These are phyloP conservation scores for Verruconis gallopava DNA, from an alignment of 2,329 filamentous ascomycete species.

Conservation along the genomic window DNA sequence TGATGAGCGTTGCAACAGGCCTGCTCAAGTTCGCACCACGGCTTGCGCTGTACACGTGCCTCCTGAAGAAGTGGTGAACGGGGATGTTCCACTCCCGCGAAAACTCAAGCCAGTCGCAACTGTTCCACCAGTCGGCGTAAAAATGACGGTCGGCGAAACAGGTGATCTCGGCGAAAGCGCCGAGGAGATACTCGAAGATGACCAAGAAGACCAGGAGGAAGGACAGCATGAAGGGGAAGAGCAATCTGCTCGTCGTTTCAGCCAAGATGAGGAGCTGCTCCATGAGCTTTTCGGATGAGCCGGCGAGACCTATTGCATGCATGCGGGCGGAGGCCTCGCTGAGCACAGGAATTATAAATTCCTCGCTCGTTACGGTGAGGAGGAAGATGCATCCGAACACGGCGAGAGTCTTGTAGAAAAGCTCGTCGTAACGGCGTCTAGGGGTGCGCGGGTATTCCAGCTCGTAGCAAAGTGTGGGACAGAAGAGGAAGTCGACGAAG, in stretches of 20 bases:
- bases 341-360: constrained; percentile 88
- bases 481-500: constrained; percentile 77
- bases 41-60: constrained; percentile 84
- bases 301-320: constrained; percentile 22
- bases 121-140: constrained; percentile 65
- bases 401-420: constrained; percentile 74
- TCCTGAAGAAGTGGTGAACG: constrained; percentile 85
- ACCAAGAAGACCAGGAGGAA: constrained; percentile 93
- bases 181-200: constrained; percentile 94
- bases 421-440: constrained; percentile 63
- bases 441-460: constrained; percentile 80
- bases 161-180: constrained; percentile 88
- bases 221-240: constrained; percentile 95
- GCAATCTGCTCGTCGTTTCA: constrained; percentile 78
- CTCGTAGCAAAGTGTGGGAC: constrained; percentile 94
- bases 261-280: constrained; percentile 60
- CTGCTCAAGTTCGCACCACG: constrained; percentile 60
- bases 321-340: constrained; percentile 52
- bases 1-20: constrained; percentile 69
- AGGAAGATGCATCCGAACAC: constrained; percentile 96
- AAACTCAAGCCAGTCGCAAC: constrained; percentile 87
- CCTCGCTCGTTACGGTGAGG: constrained; percentile 78
- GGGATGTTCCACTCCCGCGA: constrained; percentile 96
- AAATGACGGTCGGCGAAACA: constrained; percentile 68
- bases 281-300: neutral